These are phyloP conservation scores for Quercus wislizeni DNA, from an alignment of 306 rosid species.

Conservation along the genomic window DNA sequence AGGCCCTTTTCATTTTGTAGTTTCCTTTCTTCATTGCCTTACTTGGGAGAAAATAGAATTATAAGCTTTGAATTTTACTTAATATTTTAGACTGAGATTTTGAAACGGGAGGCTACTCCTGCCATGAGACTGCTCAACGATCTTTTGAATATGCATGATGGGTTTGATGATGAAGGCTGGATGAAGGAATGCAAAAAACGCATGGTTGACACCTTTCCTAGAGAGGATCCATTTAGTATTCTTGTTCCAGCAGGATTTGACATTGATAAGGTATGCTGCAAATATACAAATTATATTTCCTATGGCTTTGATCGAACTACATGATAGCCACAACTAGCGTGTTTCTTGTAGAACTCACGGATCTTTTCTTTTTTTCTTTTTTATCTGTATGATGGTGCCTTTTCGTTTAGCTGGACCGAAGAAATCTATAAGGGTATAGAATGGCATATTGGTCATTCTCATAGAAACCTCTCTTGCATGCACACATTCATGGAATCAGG, in stretches of 20 bases:
- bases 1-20: neutral
- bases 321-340: neutral
- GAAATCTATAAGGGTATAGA: neutral
- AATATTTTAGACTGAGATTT: conserved; percentile 69
- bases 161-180: conserved; percentile 65
- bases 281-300: neutral
- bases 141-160: conserved; percentile 81
- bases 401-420: neutral
- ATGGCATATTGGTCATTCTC: neutral
- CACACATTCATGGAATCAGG: neutral
- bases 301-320: conserved; percentile 1
- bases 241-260: conserved; percentile 88
- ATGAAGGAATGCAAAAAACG: conserved; percentile 70
- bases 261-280: conserved; percentile 64
- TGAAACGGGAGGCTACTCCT: conserved; percentile 82
- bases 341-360: neutral
- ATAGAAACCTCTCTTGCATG: neutral
- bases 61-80: conserved; percentile 2
- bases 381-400: neutral
- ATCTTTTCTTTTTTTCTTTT: neutral
- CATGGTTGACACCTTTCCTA: conserved; percentile 74
- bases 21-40: neutral
- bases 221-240: conserved; percentile 92
- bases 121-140: conserved; percentile 93
- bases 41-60: neutral